These are phyloP conservation scores for Cladophialophora carrionii DNA, from an alignment of 2,329 filamentous ascomycete species.

Conservation along the genomic window DNA sequence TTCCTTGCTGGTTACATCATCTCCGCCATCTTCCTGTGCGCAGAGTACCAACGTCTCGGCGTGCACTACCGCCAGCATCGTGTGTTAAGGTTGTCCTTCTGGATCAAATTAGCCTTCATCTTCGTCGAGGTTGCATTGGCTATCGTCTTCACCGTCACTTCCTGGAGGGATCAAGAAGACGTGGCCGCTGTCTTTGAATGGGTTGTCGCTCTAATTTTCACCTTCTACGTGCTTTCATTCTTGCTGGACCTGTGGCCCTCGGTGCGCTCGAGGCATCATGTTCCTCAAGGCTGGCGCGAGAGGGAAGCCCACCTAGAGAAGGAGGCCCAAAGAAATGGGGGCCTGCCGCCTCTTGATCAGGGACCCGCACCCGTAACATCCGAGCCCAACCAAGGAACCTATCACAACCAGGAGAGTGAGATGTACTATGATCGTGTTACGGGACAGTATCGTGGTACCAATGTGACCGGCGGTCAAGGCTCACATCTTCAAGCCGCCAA, in stretches of 20 bases:
- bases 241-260: constrained; percentile 84
- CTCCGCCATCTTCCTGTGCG: constrained; percentile 84
- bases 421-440: constrained; percentile 12
- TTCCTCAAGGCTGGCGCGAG: constrained; percentile 45
- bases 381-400: constrained; percentile 26
- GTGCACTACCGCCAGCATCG: constrained; percentile 72
- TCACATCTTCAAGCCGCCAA: constrained; percentile 9
- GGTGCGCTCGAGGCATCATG: constrained; percentile 60
- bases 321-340: constrained; percentile 5
- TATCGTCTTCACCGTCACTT: constrained; percentile 65
- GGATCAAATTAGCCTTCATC: constrained; percentile 84
- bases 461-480: constrained; percentile 22
- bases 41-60: constrained; percentile 82
- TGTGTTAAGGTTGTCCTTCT: constrained; percentile 78
- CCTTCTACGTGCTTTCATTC: constrained; percentile 77
- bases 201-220: constrained; percentile 46
- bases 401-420: constrained; percentile 19
- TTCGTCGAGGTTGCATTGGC: constrained; percentile 73
- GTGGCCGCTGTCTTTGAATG: constrained; percentile 77
- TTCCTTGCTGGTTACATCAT: constrained; percentile 87
- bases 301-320: constrained; percentile 24
- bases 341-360: constrained; percentile 8
- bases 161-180: constrained; percentile 56
- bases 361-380: constrained; percentile 23
- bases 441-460: constrained; percentile 26